A percentile compares a stretch with the other conserved stretches of the same genome.
phyloP scores from a whole-genome alignment of 805 yeast genomes.

The Candida glaebosa region DNA sequence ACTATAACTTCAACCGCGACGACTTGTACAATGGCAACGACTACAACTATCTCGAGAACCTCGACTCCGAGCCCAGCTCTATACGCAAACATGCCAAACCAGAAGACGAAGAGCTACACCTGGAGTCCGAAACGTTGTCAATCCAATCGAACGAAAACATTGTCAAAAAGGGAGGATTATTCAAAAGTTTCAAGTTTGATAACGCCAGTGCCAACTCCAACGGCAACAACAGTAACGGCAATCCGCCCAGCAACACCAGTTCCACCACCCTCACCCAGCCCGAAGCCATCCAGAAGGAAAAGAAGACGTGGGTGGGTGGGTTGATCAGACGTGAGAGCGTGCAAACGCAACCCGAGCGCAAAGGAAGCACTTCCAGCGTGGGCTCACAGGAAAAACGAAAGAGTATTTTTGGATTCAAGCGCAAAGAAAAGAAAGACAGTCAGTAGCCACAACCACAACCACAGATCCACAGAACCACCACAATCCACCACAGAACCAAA shows the following conservation, averaged over 20 bases:
- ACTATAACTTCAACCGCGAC: conserved; percentile 31
- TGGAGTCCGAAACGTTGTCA: conserved; percentile 12
- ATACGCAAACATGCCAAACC: conserved; percentile 6
- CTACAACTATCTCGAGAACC: conserved; percentile 16
- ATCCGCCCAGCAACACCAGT: conserved; percentile 1
- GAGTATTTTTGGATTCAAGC: conserved; percentile 36
- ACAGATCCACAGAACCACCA: not conserved
- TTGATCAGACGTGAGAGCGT: conserved; percentile 30
- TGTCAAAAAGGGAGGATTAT: conserved; percentile 12
- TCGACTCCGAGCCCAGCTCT: conserved; percentile 10
- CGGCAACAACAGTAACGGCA: conserved; percentile 1
- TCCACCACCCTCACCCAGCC: conserved; percentile 5
- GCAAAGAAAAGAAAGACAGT: conserved; percentile 14
- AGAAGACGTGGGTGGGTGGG: conserved; percentile 41
- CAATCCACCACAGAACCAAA: not conserved
- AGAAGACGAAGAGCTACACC: conserved; percentile 5
- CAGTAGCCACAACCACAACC: not conserved
- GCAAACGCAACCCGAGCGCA: conserved; percentile 15
- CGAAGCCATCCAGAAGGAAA: conserved; percentile 14
- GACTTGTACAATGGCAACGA: conserved; percentile 34
- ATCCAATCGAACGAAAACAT: conserved; percentile 8
- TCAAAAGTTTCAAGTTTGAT: conserved; percentile 31
- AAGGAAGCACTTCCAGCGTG: conserved; percentile 18
- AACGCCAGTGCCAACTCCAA: not conserved
- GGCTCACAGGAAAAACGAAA: conserved; percentile 18